These are phyloP conservation scores for Xylaria venustula DNA, from an alignment of 495 filamentous ascomycete genomes.

Conservation along the genomic window DNA sequence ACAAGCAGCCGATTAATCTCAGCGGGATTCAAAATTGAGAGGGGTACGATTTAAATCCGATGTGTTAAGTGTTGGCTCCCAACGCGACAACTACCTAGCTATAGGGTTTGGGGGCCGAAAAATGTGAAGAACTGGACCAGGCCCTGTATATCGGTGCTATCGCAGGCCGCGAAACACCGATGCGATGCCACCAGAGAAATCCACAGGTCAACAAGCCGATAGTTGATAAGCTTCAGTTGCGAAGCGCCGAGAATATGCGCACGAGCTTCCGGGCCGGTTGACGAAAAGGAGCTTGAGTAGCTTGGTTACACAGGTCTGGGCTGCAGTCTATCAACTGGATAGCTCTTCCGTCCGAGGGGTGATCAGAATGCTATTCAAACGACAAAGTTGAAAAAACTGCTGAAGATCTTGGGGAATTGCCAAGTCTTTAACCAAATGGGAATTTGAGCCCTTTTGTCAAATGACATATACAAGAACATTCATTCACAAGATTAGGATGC, in stretches of 20 bases:
- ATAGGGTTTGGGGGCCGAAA: conserved; percentile 5
- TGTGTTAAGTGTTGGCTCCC: background rate
- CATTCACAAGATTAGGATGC: background rate
- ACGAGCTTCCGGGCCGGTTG: background rate
- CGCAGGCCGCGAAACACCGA: background rate
- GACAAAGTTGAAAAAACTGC: background rate
- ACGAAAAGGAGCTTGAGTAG: background rate
- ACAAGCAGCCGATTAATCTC: background rate
- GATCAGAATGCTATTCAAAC: background rate
- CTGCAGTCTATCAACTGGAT: conserved; percentile 3
- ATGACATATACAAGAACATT: background rate
- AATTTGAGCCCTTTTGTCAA: conserved; percentile 8
- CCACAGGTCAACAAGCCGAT: background rate
- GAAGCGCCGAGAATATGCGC: background rate
- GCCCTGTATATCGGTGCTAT: background rate
- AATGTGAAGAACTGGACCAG: background rate
- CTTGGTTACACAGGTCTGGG: conserved; percentile 10
- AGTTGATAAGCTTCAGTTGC: background rate
- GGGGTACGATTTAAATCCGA: background rate
- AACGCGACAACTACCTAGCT: background rate
- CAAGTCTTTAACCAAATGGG: background rate
- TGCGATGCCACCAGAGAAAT: background rate
- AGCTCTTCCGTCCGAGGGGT: background rate
- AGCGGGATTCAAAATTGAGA: background rate
- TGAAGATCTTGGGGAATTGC: background rate